A percentile compares a stretch with the other conserved stretches of the same genome.
phyloP scores from a whole-genome alignment of 441 rosid genomes.

The Corymbia citriodora region DNA sequence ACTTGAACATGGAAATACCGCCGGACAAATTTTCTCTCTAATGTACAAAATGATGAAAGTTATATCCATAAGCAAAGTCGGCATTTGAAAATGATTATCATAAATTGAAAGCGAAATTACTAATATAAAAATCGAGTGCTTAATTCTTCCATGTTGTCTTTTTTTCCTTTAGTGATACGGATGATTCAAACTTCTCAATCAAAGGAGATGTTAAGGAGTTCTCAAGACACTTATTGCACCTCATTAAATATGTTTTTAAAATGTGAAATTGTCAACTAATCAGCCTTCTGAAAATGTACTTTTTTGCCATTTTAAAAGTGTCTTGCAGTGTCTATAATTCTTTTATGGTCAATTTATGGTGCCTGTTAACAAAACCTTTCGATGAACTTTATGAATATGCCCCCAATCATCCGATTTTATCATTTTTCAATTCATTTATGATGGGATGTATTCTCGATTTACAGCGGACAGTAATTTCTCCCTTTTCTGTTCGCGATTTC shows the following conservation, averaged over 20 bases:
- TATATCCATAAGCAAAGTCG: background rate
- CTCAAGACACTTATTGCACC: background rate
- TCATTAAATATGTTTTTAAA: background rate
- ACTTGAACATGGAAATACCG: background rate
- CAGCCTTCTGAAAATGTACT: rapidly evolving
- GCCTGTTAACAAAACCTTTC: rapidly evolving
- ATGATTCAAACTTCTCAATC: background rate
- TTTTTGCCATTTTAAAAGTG: background rate
- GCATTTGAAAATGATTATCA: rapidly evolving
- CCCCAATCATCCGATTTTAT: rapidly evolving
- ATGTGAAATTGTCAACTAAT: background rate
- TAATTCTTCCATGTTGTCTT: background rate
- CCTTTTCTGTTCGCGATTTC: too few relatives aligned
- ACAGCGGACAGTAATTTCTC: rapidly evolving
- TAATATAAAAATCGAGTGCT: background rate
- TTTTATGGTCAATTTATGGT: rapidly evolving
- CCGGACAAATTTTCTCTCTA: background rate
- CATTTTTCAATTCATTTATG: background rate
- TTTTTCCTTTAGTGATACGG: too few relatives aligned
- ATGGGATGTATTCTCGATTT: background rate
- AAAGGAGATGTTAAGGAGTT: background rate
- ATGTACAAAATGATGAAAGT: background rate
- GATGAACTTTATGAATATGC: background rate
- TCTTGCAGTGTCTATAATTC: rapidly evolving
- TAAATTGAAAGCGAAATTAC: background rate